A percentile compares a stretch with the other conserved stretches of the same genome.
Evolutionary conservation across 208 protist genomes (phyloP).

Genomic region (Naegleria lovaniensis): DNA sequence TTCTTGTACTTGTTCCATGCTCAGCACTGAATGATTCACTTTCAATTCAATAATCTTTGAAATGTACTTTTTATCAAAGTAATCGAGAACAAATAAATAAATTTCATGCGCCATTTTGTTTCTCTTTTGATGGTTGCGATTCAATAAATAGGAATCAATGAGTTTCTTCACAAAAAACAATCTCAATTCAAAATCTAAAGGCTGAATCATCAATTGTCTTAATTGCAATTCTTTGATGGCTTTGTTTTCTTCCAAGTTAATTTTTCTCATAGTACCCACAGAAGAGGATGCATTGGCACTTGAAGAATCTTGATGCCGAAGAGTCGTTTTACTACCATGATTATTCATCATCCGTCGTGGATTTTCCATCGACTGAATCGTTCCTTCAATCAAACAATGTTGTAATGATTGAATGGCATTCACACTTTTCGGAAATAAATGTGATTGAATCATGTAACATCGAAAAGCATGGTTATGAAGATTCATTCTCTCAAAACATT

Average conservation of each 20-base stretch:
- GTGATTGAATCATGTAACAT: not conserved
- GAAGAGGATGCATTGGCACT: too few relatives aligned
- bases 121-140: not conserved
- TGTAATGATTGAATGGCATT: not conserved
- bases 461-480: not conserved
- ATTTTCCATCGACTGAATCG: too few relatives aligned
- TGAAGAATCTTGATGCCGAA: too few relatives aligned
- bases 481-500: not conserved
- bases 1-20: not conserved
- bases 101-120: not conserved
- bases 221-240: not conserved
- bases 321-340: too few relatives aligned
- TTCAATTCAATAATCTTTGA: not conserved
- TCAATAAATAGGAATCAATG: not conserved
- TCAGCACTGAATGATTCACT: not conserved
- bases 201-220: not conserved
- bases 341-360: too few relatives aligned
- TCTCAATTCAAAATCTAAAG: slow-evolving; percentile 11
- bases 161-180: not conserved
- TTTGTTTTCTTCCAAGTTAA: not conserved
- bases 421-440: not conserved
- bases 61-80: not conserved
- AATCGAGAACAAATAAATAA: not conserved
- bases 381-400: not conserved
- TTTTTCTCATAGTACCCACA: too few relatives aligned